These are phyloP conservation scores for Coemansia sp. DNA, from an alignment of 192 early-diverging fungal genomes.

Conservation along the genomic window DNA sequence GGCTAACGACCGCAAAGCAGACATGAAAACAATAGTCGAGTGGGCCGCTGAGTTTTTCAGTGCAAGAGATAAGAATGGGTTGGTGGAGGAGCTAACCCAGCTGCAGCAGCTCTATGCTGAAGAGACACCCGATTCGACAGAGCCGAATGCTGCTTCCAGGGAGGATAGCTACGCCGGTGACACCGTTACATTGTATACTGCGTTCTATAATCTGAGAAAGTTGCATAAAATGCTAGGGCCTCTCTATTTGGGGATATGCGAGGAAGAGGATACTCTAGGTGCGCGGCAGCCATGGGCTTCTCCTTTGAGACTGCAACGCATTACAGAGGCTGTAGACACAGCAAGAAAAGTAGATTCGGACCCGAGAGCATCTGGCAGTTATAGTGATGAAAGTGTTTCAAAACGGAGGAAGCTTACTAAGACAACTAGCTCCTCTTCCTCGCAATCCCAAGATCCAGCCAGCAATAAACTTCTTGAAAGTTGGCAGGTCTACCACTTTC, in stretches of 20 bases:
- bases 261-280: conserved; percentile 15
- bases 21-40: conserved; percentile 21
- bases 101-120: conserved; percentile 12
- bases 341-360: neutral
- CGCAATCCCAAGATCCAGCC: neutral
- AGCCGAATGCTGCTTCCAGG: neutral
- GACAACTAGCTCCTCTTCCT: neutral
- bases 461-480: neutral
- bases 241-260: conserved; percentile 26
- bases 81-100: conserved; percentile 25
- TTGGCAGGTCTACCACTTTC: neutral
- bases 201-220: conserved; percentile 27
- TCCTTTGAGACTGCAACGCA: conserved; percentile 28
- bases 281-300: conserved; percentile 39
- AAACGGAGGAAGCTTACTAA: neutral
- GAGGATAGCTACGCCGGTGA: neutral
- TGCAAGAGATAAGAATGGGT: conserved; percentile 28
- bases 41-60: conserved; percentile 48
- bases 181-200: conserved; percentile 16
- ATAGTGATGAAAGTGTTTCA: neutral
- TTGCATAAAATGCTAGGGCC: conserved; percentile 16
- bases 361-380: neutral
- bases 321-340: neutral
- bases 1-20: neutral
- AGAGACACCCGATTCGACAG: neutral